Conservation (phyloP, 306 rosid species). For the Dicorynia guianensis region DNA sequence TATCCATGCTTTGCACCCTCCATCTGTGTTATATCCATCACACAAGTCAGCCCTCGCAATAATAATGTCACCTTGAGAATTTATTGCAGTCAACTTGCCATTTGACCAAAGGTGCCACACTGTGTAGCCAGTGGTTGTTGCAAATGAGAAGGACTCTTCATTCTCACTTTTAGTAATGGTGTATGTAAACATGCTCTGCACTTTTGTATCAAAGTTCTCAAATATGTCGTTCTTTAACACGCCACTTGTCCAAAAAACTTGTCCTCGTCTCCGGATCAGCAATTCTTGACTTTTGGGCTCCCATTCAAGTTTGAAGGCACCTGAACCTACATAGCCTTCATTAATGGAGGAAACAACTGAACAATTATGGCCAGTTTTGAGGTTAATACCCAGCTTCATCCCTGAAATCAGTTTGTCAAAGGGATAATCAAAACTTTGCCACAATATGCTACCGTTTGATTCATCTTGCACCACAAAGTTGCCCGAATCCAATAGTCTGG, state of each 20-base stretch:
- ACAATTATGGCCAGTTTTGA: constrained; percentile 11
- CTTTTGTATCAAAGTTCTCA: not conserved
- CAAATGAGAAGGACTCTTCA: constrained; percentile 12
- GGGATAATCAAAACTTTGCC: constrained; percentile 49
- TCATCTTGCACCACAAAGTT: constrained; percentile 43
- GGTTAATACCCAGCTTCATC: constrained; percentile 47
- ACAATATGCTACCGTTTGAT: constrained; percentile 2
- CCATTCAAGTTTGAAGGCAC: constrained; percentile 48
- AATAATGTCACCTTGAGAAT: not conserved
- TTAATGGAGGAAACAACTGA: constrained; percentile 17
- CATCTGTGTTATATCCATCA: constrained; percentile 20
- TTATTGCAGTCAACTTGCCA: too few species aligned
- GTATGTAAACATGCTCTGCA: not conserved
- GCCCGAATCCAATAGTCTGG: constrained; percentile 29
- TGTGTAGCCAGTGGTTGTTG: too few species aligned
- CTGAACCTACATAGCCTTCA: accelerated
- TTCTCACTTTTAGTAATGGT: not conserved
- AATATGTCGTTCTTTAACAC: not conserved
- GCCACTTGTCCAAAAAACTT: constrained; percentile 29
- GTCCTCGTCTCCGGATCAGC: not conserved
- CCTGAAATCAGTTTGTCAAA: not conserved
- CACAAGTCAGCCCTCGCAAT: not conserved
- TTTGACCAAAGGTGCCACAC: too few species aligned
- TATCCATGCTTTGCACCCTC: constrained; percentile 22
- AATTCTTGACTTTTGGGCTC: constrained; percentile 13